Evolutionary conservation across 2,329 filamentous ascomycete species (phyloP).

Genomic region (Alternaria brassicae): DNA sequence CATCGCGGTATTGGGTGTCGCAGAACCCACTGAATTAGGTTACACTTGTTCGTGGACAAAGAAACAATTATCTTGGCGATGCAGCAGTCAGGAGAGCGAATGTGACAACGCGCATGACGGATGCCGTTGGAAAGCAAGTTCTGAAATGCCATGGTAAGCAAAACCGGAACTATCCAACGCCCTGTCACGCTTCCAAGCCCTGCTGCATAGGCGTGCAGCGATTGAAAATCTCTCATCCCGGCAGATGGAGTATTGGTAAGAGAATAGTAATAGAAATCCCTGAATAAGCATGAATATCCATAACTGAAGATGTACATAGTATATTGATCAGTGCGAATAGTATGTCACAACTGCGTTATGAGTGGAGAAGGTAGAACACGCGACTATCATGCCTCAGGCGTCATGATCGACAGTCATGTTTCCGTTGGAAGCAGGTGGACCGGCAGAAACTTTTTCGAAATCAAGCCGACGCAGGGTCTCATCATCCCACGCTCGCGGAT

Average conservation of each 20-base stretch:
- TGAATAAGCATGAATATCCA: background rate
- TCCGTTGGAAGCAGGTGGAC: conserved; percentile 23
- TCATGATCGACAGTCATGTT: conserved; percentile 38
- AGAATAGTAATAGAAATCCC: background rate
- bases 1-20: conserved; percentile 1
- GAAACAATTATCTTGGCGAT: conserved; percentile 1
- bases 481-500: conserved; percentile 25
- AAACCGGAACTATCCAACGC: conserved; percentile 5
- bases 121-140: conserved; percentile 8
- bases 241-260: background rate
- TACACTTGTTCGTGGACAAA: conserved; percentile 3
- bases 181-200: background rate
- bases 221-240: background rate
- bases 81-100: conserved; percentile 1
- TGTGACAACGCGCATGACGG: background rate
- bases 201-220: background rate
- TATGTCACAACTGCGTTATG: conserved; percentile 13
- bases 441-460: conserved; percentile 32
- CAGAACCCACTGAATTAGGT: conserved; percentile 9
- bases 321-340: background rate
- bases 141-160: conserved; percentile 3
- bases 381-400: conserved; percentile 33
- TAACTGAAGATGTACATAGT: conserved; percentile 2
- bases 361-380: conserved; percentile 12
- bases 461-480: conserved; percentile 38